phyloP scores from a whole-genome alignment of 2,329 filamentous ascomycete genomes.

The Pyricularia sp. region DNA sequence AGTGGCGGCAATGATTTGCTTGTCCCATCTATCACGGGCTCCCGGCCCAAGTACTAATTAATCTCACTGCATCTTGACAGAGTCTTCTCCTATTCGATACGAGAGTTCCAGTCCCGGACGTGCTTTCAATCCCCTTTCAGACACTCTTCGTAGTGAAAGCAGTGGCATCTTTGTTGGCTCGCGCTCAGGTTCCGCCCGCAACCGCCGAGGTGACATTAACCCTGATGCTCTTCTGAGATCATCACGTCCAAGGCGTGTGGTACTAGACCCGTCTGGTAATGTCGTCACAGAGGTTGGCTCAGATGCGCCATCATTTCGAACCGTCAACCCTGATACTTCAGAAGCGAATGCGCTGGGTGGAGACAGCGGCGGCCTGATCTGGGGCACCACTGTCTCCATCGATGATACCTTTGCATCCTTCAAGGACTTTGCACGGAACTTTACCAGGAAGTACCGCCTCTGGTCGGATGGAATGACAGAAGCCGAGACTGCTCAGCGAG shows the following conservation, averaged over 20 bases:
- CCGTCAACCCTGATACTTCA: constrained; percentile 72
- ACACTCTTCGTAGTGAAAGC: constrained; percentile 65
- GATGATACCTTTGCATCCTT: constrained; percentile 80
- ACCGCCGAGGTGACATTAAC: constrained; percentile 77
- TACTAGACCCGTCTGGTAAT: constrained; percentile 49
- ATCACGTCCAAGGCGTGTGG: constrained; percentile 42
- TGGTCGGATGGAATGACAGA: constrained; percentile 78
- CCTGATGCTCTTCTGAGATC: constrained; percentile 61
- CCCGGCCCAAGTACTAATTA: background rate
- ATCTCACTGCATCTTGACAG: constrained; percentile 33
- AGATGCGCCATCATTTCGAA: constrained; percentile 51
- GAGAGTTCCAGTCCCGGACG: constrained; percentile 82
- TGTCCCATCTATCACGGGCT: background rate
- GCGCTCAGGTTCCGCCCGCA: constrained; percentile 39
- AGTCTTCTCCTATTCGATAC: constrained; percentile 88
- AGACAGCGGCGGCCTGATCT: constrained; percentile 73
- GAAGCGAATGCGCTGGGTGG: constrained; percentile 85
- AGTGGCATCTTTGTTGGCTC: constrained; percentile 79
- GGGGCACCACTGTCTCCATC: constrained; percentile 95
- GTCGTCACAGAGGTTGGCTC: constrained; percentile 48
- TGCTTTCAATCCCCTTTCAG: constrained; percentile 48
- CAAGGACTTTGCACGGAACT: constrained; percentile 88
- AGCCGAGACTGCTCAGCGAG: constrained; percentile 59
- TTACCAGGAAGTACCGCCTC: constrained; percentile 88
- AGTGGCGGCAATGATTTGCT: background rate